These are phyloP conservation scores for Oenanthe javanica DNA, from an alignment of 140 eudicot genomes.

Conservation along the genomic window DNA sequence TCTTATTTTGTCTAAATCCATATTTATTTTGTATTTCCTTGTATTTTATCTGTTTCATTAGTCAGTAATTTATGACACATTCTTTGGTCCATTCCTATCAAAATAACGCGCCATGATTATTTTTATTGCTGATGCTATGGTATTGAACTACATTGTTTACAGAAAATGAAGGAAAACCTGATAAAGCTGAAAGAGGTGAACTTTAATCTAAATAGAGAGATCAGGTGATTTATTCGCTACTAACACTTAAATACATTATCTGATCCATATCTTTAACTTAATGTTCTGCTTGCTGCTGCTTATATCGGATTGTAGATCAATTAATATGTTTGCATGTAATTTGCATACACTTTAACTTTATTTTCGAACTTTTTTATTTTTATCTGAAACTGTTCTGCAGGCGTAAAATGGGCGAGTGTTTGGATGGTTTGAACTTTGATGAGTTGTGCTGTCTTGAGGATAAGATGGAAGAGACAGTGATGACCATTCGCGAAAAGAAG, in stretches of 20 bases:
- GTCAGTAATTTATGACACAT: background rate
- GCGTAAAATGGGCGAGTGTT: constrained; percentile 7
- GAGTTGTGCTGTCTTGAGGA: constrained; percentile 8
- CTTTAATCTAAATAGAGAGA: background rate
- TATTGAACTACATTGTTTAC: background rate
- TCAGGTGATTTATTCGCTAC: background rate
- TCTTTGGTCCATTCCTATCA: background rate
- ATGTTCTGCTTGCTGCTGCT: background rate
- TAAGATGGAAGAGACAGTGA: constrained; percentile 1
- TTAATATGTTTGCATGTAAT: background rate
- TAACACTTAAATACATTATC: background rate
- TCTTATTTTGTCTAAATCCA: background rate
- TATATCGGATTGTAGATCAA: background rate
- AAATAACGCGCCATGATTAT: background rate
- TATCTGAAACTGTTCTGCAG: background rate
- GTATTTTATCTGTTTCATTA: background rate
- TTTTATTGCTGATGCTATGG: background rate
- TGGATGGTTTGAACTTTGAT: constrained; percentile 4
- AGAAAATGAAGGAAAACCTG: background rate
- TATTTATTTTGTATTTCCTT: background rate
- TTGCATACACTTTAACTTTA: background rate
- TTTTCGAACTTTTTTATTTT: background rate
- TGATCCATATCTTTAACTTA: background rate
- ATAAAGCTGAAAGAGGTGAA: constrained; percentile 1
- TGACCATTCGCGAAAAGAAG: background rate